Conservation (phyloP, 345 rosid genomes). For the Euphorbia peplus region DNA sequence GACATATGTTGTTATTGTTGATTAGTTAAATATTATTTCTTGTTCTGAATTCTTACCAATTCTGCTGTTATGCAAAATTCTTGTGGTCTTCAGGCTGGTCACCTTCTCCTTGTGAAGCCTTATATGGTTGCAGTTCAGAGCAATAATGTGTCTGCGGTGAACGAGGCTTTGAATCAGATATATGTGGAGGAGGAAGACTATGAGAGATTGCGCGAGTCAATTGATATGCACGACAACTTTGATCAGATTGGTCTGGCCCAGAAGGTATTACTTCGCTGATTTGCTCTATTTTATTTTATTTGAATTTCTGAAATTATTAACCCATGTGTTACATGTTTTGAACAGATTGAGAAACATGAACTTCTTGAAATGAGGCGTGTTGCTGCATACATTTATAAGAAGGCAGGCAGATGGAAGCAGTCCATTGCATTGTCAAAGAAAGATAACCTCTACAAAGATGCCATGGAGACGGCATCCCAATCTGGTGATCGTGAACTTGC, state of each 20-base stretch:
- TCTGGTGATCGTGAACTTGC: constrained; percentile 97
- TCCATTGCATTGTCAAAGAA: constrained; percentile 97
- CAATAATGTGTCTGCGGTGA: constrained; percentile 87
- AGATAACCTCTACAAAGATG: constrained; percentile 86
- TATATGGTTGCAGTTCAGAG: constrained; percentile 98
- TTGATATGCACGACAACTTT: constrained; percentile 85
- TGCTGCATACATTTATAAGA: constrained; percentile 96
- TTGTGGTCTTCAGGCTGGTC: constrained; percentile 74
- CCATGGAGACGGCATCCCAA: constrained; percentile 99
- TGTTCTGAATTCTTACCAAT: not conserved
- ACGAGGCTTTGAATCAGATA: constrained; percentile 89
- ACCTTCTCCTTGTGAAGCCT: constrained; percentile 86
- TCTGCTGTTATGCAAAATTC: not conserved
- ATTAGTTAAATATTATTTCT: not conserved
- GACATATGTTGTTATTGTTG: not conserved
- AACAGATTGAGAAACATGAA: constrained; percentile 96
- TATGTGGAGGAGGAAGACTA: constrained; percentile 96
- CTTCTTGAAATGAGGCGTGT: constrained; percentile 99
- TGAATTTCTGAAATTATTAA: not conserved
- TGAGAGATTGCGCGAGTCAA: constrained; percentile 88
- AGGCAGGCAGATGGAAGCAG: constrained; percentile 98
- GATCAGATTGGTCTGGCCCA: constrained; percentile 94
- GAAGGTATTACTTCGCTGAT: constrained; percentile 43
- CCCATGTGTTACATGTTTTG: constrained; percentile 12
- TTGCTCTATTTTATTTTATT: not conserved